Base-by-base conservation (phyloP, 1,139 yeast genomes). In the Kurtzmaniella quercitrusa region DNA sequence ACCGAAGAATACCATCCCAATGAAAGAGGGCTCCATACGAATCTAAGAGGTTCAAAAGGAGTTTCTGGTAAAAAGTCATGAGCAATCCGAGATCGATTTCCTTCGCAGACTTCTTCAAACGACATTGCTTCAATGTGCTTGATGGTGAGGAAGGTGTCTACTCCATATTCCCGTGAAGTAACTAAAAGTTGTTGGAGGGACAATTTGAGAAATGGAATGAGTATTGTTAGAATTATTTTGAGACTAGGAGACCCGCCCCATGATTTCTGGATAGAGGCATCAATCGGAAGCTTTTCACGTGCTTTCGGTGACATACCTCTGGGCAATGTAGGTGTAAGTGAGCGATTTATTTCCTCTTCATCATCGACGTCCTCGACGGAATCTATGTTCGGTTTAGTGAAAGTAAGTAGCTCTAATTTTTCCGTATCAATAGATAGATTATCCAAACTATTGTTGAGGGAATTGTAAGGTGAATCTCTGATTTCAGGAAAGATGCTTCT, bases 1-100 rank as follows among this genome's bases (percentile, higher is more conserved):
- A 85, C 65, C 12, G 86, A 77, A 39, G 77, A 71, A 57, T 87
- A 83, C 96, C 96, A 89, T 0, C 91, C 90, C 34, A 86, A 66
- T 0, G 93, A 79, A 8, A 75, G 54, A 38, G 68, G 67, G 39
- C 78, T 75, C 93, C 95, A 85, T 11, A 63, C 60, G 50, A 86
- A 82, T 43, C 60, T 66, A 48, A 84, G 65, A 3, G 75, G 74
- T 43, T 77, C 78, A 44, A 80, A 69, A 2, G 67, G 66, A 0
- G 69, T 58, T 1, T 55, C 53, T 0, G 75, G 74, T 23, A 65
- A 52, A 41, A 65, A 63, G 44, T 71, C 74, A 45, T 54, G 58
- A 44, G 56, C 63, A 23, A 72, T 60, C 36, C 56, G 60, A 11
- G 51, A 43, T 38, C 51, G 56, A 43, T 62, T 52, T 12, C 49